These are phyloP conservation scores for Reticulascus tulasneorum DNA, from an alignment of 2,329 filamentous ascomycete species.

Conservation along the genomic window DNA sequence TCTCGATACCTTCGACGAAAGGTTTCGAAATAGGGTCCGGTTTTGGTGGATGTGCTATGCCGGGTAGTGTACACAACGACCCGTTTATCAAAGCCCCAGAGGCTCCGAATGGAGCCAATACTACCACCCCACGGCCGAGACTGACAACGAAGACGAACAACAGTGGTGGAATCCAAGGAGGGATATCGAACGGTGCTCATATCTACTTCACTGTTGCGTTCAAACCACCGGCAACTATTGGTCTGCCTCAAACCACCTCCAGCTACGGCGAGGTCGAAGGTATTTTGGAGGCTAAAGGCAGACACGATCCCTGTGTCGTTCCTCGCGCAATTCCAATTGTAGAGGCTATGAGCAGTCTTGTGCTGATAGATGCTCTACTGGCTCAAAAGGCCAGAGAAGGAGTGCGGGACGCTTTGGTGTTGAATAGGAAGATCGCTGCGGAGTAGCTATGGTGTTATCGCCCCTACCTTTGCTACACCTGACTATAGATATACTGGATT, in stretches of 20 bases:
- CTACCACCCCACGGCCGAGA: constrained; percentile 47
- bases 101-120: constrained; percentile 25
- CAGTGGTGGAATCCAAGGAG: constrained; percentile 90
- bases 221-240: constrained; percentile 93
- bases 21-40: constrained; percentile 94
- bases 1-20: constrained; percentile 91
- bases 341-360: constrained; percentile 86
- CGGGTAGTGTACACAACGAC: constrained; percentile 90
- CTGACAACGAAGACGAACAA: constrained; percentile 91
- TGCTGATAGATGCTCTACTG: constrained; percentile 82
- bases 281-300: constrained; percentile 81
- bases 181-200: constrained; percentile 87
- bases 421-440: constrained; percentile 16
- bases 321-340: constrained; percentile 83
- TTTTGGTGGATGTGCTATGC: constrained; percentile 80
- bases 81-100: constrained; percentile 63
- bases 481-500: no score
- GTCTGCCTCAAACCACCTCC: constrained; percentile 78
- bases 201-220: constrained; percentile 95
- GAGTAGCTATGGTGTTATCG: no score
- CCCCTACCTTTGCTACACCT: no score
- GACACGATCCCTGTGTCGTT: constrained; percentile 92
- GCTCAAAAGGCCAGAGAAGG: constrained; percentile 69
- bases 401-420: no score
- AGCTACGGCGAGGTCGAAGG: constrained; percentile 71